A percentile compares a stretch with the other conserved stretches of the same genome.
These are phyloP conservation scores for Solanum paucissectum DNA, from an alignment of 257 asterid genomes.

Conservation along the genomic window DNA sequence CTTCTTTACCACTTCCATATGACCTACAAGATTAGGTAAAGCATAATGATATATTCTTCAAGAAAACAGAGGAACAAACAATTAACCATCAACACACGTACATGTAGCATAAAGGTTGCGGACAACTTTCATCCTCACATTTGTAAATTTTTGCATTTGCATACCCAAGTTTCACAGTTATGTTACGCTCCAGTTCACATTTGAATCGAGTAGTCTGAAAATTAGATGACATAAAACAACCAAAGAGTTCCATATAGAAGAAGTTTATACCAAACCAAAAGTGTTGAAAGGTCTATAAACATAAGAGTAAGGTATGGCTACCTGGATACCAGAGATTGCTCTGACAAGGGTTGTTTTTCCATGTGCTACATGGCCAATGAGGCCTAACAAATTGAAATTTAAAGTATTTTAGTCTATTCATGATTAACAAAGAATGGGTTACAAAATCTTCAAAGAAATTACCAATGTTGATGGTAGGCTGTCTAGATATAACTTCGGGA, in stretches of 20 bases:
- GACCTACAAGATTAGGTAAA: constrained; percentile 38
- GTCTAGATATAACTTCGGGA: constrained; percentile 95
- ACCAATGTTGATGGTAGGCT: constrained; percentile 91
- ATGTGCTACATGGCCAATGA: constrained; percentile 98
- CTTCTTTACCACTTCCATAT: constrained; percentile 95
- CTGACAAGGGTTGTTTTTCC: constrained; percentile 5
- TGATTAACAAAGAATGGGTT: not conserved
- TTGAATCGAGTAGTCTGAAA: constrained; percentile 88
- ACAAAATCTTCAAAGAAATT: not conserved
- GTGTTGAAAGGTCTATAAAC: not conserved
- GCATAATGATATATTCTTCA: constrained; percentile 1
- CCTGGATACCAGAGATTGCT: not conserved
- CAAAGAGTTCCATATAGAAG: not conserved
- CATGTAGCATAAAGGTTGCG: constrained; percentile 89
- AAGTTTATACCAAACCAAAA: not conserved
- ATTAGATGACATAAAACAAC: not conserved
- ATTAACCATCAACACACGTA: constrained; percentile 21
- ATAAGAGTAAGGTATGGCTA: not conserved
- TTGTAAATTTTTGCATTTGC: constrained; percentile 95
- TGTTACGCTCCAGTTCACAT: constrained; percentile 89
- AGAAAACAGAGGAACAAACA: not conserved
- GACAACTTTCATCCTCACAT: constrained; percentile 85
- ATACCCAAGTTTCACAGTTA: constrained; percentile 93
- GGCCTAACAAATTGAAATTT: constrained; percentile 31
- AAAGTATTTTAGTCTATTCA: not conserved